Percentiles rank a stretch among this genome's conserved stretches.
Evolutionary conservation across 345 rosid genomes (phyloP).

Genomic region (Abelmoschus esculentus): DNA sequence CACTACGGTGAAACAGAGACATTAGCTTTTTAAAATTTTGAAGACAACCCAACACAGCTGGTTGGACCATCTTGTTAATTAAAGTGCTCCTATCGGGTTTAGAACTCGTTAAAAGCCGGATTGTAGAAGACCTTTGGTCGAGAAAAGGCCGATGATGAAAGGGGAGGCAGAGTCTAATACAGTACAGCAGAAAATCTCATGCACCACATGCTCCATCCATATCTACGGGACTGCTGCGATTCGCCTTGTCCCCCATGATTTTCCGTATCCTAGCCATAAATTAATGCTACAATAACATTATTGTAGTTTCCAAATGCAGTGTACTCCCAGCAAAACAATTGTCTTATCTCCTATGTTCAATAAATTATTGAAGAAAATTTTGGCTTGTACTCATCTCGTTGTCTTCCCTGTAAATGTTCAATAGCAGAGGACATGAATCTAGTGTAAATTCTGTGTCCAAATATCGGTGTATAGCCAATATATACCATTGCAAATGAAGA

Average conservation of each 20-base stretch:
- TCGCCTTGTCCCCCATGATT: constrained; percentile 3
- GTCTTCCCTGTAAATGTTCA: not conserved
- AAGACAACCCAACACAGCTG: not conserved
- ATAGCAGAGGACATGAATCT: constrained; percentile 12
- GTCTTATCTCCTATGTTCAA: not conserved
- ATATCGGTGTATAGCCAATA: not conserved
- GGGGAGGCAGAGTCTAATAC: not conserved
- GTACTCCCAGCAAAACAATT: not conserved
- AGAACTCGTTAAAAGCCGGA: no score
- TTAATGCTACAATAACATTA: not conserved
- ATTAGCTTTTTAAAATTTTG: not conserved
- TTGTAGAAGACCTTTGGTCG: not conserved
- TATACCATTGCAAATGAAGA: not conserved
- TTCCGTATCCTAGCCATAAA: constrained; percentile 1
- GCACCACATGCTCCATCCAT: not conserved
- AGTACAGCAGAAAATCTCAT: not conserved
- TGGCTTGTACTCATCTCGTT: not conserved
- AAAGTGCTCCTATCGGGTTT: no score
- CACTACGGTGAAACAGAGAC: not conserved
- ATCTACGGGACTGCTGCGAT: not conserved
- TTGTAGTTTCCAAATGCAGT: constrained; percentile 2
- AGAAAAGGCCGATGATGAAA: not conserved
- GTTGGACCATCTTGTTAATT: no score
- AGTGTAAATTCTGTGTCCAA: constrained; percentile 12
- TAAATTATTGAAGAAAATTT: not conserved